Evolutionary conservation across 306 rosid genomes (phyloP).

Genomic region (Ochetophila trinervis): DNA sequence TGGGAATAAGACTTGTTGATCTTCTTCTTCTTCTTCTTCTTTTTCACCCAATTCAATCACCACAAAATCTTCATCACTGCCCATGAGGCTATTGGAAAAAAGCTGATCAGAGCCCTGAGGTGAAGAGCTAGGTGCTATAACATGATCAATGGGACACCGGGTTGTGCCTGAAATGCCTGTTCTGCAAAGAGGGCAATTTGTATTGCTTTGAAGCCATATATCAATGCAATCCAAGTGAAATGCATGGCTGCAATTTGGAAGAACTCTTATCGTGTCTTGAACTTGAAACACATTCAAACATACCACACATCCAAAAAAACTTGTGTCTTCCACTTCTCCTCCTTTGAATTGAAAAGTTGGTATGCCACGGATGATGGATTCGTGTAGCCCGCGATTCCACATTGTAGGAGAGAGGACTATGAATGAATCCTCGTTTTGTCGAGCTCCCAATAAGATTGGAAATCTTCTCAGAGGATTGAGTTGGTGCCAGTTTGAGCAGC

Average conservation of each 20-base stretch:
- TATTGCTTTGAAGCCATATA: slow-evolving; percentile 59
- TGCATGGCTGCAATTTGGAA: slow-evolving; percentile 54
- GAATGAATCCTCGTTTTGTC: slow-evolving; percentile 50
- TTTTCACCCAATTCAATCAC: slow-evolving; percentile 59
- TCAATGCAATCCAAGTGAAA: slow-evolving; percentile 71
- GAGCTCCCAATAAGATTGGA: slow-evolving; percentile 23
- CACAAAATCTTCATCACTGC: slow-evolving; percentile 67
- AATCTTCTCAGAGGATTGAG: slow-evolving; percentile 46
- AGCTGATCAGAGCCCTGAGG: slow-evolving; percentile 55
- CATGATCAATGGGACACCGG: slow-evolving; percentile 31
- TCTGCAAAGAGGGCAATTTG: slow-evolving; percentile 68
- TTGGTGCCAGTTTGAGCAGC: slow-evolving; percentile 46
- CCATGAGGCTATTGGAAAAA: slow-evolving; percentile 39
- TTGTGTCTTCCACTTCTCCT: slow-evolving; percentile 24
- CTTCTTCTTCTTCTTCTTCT: slow-evolving; percentile 42
- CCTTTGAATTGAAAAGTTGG: slow-evolving; percentile 53
- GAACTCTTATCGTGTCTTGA: slow-evolving; percentile 44
- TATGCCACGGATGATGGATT: slow-evolving; percentile 48
- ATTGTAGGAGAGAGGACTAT: slow-evolving; percentile 50
- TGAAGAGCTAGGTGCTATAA: slow-evolving; percentile 74
- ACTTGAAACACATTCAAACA: slow-evolving; percentile 57
- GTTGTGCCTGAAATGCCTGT: slow-evolving; percentile 44
- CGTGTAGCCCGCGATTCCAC: slow-evolving; percentile 51
- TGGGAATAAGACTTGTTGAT: slow-evolving; percentile 21
- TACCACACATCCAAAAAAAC: slow-evolving; percentile 51